Base-by-base conservation (phyloP, 768 basidiomycete species). In the Neoboletus magnificus region DNA sequence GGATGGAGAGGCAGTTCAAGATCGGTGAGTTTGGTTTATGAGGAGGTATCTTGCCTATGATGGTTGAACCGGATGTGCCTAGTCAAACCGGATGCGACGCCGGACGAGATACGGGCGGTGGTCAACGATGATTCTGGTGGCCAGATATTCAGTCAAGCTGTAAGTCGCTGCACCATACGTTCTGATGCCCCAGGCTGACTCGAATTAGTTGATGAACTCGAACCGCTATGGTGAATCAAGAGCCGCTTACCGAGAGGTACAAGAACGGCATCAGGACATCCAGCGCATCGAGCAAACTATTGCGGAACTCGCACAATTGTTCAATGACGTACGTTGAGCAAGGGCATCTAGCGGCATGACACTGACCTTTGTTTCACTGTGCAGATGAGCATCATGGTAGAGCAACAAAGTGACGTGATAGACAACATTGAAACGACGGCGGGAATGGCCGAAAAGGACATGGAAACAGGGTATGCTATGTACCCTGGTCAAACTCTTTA, bases 201-300 rank as follows among this genome's bases (percentile, higher is more conserved):
- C 8, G 20, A n/a, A 33, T 41, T 61, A 95, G 91, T 79, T 97
- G 60, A 80, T 95, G 78, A 91, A 83, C 74, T 91, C 92, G 44
- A 91, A 88, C 72, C 89, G 91, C n/a, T 91, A 89, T 63, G 93
- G 89, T 50, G 87, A 89, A 66, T 92, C 95, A 44, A 81, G 88
- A 51, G 88, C 88, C 11, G 94, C 95, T 4, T 97, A 95, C 73
- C 84, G 87, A 49, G 96, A 99, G 69, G 96, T 98, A n/a, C 96
- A 98, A 75, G 91, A 89, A 65, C 87, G 96, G 57, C 94, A 98
- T 67, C 90, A 89, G 70, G 95, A 99, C 63, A 91, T 99, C 72
- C 86, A 93, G 73, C 88, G 89, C 66, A 98, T 99, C 65, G 96
- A 98, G 72, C 82, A 83, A 73, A 98, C 95, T 11, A 76, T 99